Base-by-base conservation (phyloP, 257 asterid species). In the Nicotiana obtusifolia region DNA sequence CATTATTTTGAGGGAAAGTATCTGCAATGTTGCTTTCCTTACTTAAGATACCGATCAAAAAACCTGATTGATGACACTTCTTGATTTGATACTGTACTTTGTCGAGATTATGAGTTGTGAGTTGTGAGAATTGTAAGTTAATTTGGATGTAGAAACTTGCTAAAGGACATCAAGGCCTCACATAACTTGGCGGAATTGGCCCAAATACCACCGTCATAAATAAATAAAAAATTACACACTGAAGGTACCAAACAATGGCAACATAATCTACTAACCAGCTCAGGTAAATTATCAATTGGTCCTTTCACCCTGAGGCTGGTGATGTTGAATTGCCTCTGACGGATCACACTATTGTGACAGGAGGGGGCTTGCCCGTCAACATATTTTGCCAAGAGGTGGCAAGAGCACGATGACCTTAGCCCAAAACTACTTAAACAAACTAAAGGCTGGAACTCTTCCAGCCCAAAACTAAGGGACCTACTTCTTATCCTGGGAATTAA, bases 281-380 rank as follows among this genome's bases (percentile, higher is more conserved):
- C 98, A 0, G 99, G 92, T 28, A 88, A 87, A 82, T 94, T 91
- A 57, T 94, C 94, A 91, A 89, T 91, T 69, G 91, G 89, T 82
- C 89, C 99, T 81, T 91, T 91, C 87, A 94, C 95, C 88, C 94
- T 89, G 47, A 94, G 87, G 89, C 97, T 93, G 97, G 92, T 91
- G 84, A 93, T 94, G 87, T 91, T 94, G 87, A 95, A 92, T 41
- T 41, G 33, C 33, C 33, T 30, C 33, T 5, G 41, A 35, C 41
- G 41, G 41, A 35, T 35, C 41, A 35, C 41, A 35, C 41, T 6
- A 35, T 35, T 35, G 41, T 1, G 8, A 35, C 41, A 35, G 41
- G 41, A 5, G 7, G 7, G 41, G 41, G 41, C 7, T 35, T 35
- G 41, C 41, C 41, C 41, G 41, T 35, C 41, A 35, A 35, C 41